Evolutionary conservation across 768 basidiomycete species (phyloP).

Genomic region (Boletus sp.): DNA sequence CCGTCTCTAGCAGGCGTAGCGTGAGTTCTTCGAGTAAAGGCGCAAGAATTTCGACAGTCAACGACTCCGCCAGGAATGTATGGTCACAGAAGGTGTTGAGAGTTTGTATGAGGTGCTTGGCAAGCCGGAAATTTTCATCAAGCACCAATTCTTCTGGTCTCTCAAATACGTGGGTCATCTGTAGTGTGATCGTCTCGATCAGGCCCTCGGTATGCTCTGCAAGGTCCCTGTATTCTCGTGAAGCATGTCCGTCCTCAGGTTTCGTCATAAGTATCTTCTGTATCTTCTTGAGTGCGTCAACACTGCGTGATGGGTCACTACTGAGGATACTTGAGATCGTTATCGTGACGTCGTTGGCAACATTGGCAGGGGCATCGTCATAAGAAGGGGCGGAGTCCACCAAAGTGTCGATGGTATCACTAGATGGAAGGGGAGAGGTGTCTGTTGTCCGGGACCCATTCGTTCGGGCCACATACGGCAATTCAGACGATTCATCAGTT

Average conservation of each 20-base stretch:
- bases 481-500: constrained; percentile 30
- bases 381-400: constrained; percentile 32
- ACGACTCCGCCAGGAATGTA: constrained; percentile 76
- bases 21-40: constrained; percentile 91
- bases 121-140: constrained; percentile 85
- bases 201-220: constrained; percentile 80
- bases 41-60: constrained; percentile 81
- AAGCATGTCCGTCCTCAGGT: constrained; percentile 68
- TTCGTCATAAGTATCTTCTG: constrained; percentile 80
- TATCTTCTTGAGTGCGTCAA: constrained; percentile 91
- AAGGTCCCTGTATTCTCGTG: constrained; percentile 69
- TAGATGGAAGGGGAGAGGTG: constrained; percentile 18
- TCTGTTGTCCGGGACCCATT: constrained; percentile 17
- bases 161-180: constrained; percentile 92
- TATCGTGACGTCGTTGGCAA: constrained; percentile 63
- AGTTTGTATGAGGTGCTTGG: constrained; percentile 96
- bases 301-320: constrained; percentile 79
- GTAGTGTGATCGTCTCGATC: constrained; percentile 84
- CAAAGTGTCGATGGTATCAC: constrained; percentile 30
- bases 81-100: constrained; percentile 95
- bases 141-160: constrained; percentile 67
- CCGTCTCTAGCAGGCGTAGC: constrained; percentile 86
- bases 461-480: constrained; percentile 24
- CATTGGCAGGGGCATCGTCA: constrained; percentile 15
- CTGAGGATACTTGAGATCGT: constrained; percentile 88